Conservation (phyloP, 1,284 basidiomycete genomes). For the Trichosporon faecale region DNA sequence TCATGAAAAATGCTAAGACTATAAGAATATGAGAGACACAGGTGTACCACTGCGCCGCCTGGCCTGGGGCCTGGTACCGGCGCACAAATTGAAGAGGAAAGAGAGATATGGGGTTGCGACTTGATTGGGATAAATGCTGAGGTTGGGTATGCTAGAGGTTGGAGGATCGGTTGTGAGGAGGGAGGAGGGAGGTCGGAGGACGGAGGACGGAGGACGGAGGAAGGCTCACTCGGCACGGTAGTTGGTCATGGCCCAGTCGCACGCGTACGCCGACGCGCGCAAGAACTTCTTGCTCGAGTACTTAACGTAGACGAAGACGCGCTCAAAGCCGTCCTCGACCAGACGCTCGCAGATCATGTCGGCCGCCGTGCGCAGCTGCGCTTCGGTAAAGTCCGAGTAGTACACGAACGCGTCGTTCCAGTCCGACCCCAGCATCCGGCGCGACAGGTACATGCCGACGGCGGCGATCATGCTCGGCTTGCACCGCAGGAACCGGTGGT, state of each 20-base stretch:
- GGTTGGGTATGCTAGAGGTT: not conserved
- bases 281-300: slow-evolving; percentile 97
- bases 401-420: slow-evolving; percentile 92
- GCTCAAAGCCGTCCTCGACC: slow-evolving; percentile 71
- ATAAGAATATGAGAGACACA: slow-evolving; percentile 13
- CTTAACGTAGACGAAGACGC: slow-evolving; percentile 90
- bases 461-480: slow-evolving; percentile 96
- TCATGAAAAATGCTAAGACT: not conserved
- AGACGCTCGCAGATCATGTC: slow-evolving; percentile 81
- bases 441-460: slow-evolving; percentile 93
- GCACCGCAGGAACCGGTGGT: slow-evolving; percentile 87
- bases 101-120: not conserved
- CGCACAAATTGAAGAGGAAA: not conserved
- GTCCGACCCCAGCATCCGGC: slow-evolving; percentile 84
- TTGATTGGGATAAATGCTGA: not conserved
- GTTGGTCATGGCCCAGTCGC: slow-evolving; percentile 55
- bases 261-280: slow-evolving; percentile 62
- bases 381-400: slow-evolving; percentile 89
- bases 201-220: too few species aligned
- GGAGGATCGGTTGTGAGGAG: not conserved
- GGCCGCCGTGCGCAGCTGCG: slow-evolving; percentile 80
- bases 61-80: not conserved
- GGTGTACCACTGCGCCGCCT: slow-evolving; percentile 15
- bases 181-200: too few species aligned
- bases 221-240: not conserved